A percentile compares a stretch with the other conserved stretches of the same genome.
phyloP scores from a whole-genome alignment of 495 filamentous ascomycete species.

The Penicillium coffeae region DNA sequence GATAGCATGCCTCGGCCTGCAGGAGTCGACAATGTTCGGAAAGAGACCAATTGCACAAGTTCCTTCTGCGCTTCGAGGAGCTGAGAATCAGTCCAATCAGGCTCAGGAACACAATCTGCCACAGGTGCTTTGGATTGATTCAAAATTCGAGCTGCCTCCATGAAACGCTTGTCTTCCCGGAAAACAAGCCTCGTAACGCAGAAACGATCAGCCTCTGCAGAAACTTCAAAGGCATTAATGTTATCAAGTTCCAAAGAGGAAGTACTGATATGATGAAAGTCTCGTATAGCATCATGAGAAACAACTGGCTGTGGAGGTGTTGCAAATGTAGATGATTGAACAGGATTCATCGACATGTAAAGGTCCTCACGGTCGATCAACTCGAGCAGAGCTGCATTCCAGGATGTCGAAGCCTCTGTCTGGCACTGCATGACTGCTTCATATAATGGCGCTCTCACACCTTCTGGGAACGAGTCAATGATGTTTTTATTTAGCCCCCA shows the following conservation, averaged over 20 bases:
- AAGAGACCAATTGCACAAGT: constrained; percentile 75
- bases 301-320: constrained; percentile 39
- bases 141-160: constrained; percentile 74
- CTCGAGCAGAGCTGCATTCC: constrained; percentile 64
- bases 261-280: constrained; percentile 70
- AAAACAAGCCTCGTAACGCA: constrained; percentile 80
- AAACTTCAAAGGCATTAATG: constrained; percentile 58
- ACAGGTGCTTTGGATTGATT: constrained; percentile 72
- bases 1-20: constrained; percentile 78
- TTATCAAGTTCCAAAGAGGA: constrained; percentile 56
- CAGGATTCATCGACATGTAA: constrained; percentile 56
- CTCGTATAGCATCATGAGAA: constrained; percentile 62
- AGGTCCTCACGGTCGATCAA: constrained; percentile 83
- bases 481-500: constrained; percentile 42
- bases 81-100: constrained; percentile 77
- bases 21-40: constrained; percentile 82
- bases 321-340: constrained; percentile 28
- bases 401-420: constrained; percentile 70
- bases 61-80: constrained; percentile 93
- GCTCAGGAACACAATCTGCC: constrained; percentile 70
- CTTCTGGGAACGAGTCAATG: constrained; percentile 78
- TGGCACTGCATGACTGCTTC: constrained; percentile 83
- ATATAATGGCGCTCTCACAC: constrained; percentile 70
- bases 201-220: constrained; percentile 73
- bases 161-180: constrained; percentile 80